phyloP scores from a whole-genome alignment of 2,329 filamentous ascomycete genomes.

The Stagonosporopsis cucurbitacearum region DNA sequence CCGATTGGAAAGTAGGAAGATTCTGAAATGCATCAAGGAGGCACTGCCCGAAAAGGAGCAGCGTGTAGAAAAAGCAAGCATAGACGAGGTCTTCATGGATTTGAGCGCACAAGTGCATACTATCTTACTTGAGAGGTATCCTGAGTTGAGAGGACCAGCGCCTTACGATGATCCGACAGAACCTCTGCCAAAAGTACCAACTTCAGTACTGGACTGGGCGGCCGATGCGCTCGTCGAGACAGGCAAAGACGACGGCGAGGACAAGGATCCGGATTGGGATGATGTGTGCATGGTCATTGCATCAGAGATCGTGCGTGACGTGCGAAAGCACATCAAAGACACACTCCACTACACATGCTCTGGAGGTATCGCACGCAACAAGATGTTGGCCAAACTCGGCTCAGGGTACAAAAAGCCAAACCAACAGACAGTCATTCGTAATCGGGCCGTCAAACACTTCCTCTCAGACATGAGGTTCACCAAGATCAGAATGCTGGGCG shows the following conservation, averaged over 20 bases:
- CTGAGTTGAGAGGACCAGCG: constrained; percentile 71
- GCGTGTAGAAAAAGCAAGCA: constrained; percentile 88
- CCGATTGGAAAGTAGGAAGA: constrained; percentile 80
- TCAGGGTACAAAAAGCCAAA: constrained; percentile 93
- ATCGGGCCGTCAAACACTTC: constrained; percentile 80
- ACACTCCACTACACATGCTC: constrained; percentile 88
- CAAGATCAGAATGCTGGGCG: constrained; percentile 6
- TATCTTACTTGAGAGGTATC: constrained; percentile 76
- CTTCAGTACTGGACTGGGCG: constrained; percentile 80
- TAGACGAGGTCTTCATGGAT: constrained; percentile 96
- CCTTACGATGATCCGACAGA: constrained; percentile 77
- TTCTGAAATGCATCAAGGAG: constrained; percentile 79
- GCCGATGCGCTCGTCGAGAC: constrained; percentile 83
- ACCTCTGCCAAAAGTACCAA: constrained; percentile 73
- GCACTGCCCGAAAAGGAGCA: constrained; percentile 69
- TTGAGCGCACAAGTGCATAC: constrained; percentile 83
- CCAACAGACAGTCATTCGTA: constrained; percentile 90
- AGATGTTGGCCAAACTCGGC: constrained; percentile 93
- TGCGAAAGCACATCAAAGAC: constrained; percentile 72
- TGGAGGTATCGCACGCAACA: constrained; percentile 86
- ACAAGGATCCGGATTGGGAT: constrained; percentile 92
- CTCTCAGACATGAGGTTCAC: constrained; percentile 87
- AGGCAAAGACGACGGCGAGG: constrained; percentile 73
- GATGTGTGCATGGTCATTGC: constrained; percentile 87
- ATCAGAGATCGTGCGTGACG: constrained; percentile 82